Conservation (phyloP, 139 green algal species). For the Edaphochlamys debaryana region DNA sequence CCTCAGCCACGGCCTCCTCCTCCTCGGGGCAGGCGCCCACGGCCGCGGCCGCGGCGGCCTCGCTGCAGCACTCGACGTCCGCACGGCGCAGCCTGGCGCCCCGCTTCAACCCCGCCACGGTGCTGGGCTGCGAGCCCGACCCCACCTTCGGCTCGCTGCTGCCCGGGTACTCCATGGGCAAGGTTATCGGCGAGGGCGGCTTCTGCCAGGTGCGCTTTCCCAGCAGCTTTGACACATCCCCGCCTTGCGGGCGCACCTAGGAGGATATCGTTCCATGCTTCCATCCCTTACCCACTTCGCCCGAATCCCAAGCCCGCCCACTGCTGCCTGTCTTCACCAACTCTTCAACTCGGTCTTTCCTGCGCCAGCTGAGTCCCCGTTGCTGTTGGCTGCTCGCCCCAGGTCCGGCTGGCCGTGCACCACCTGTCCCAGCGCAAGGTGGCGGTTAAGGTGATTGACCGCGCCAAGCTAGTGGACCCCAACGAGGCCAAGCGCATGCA, state of each 20-base stretch:
- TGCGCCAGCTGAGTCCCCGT: too few relatives aligned
- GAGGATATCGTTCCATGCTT: too few relatives aligned
- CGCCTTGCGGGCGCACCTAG: too few relatives aligned
- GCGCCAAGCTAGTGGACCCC: constrained; percentile 73
- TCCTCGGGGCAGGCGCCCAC: not conserved
- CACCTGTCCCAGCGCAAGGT: constrained; percentile 72
- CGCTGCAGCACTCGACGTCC: not conserved
- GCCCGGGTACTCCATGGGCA: constrained; percentile 82
- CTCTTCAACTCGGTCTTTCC: not conserved
- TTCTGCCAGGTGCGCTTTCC: constrained; percentile 86
- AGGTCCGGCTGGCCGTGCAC: constrained; percentile 76
- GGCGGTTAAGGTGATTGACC: constrained; percentile 92
- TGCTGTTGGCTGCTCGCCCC: too few relatives aligned
- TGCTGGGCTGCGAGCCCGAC: constrained; percentile 28
- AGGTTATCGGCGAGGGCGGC: constrained; percentile 85
- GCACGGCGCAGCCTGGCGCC: not conserved
- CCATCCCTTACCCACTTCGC: not conserved
- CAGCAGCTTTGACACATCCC: too few relatives aligned
- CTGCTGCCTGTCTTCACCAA: not conserved
- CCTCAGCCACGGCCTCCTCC: not conserved
- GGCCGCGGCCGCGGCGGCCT: too few relatives aligned
- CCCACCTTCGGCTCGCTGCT: constrained; percentile 29
- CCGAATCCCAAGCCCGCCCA: not conserved
- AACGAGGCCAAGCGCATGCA: constrained; percentile 70
- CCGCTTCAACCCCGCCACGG: constrained; percentile 14